Base-by-base conservation (phyloP, 2,329 filamentous ascomycete genomes). In the Cytospora mali region DNA sequence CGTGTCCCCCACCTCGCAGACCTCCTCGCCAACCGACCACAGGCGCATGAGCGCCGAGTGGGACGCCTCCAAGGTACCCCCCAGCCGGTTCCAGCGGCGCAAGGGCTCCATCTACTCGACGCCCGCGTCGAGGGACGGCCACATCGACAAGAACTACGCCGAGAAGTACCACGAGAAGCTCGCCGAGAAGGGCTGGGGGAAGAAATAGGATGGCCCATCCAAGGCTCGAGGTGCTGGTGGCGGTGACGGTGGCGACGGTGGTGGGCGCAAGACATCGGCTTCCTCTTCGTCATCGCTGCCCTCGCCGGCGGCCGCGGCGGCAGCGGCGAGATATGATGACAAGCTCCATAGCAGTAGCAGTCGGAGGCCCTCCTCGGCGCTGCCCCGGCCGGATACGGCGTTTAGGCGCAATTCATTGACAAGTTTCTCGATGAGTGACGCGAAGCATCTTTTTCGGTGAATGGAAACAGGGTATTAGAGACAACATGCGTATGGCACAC, bases 51-150 rank as follows among this genome's bases (percentile, higher is more conserved):
- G 75, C 62, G 79, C 79, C 66, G 80, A 83, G 71, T 83, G 80
- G 80, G 80, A 90, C 74, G 87, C 87, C 4, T 81, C 84, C 68
- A 89, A 89, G 74, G 86, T 88, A 0, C 85, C 85, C 1, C 87
- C 87, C 11, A 87, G 83, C 66, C 84, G 85, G 53, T 89, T 90
- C 76, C 87, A 90, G 74, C 88, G 88, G 76, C 84, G 85, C 70
- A 86, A 88, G 75, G 87, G 87, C 61, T 88, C 84, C 71, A 88
- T 89, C 74, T 88, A 86, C 72, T 84, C 86, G 53, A 90, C 88
- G 10, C 87, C 85, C 2, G 78, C 78, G 69, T 88, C 84, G 27
- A 82, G 87, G 63, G 88, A 90, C 72, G 86, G 86, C 21, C 85
- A 88, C 71, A 77, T 89, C 57, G 83, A 85, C 69, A 80, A 78